Percentiles rank a stretch among this genome's conserved stretches.
phyloP scores from a whole-genome alignment of 352 stramenopile species.

The Pythium pyrilobum region DNA sequence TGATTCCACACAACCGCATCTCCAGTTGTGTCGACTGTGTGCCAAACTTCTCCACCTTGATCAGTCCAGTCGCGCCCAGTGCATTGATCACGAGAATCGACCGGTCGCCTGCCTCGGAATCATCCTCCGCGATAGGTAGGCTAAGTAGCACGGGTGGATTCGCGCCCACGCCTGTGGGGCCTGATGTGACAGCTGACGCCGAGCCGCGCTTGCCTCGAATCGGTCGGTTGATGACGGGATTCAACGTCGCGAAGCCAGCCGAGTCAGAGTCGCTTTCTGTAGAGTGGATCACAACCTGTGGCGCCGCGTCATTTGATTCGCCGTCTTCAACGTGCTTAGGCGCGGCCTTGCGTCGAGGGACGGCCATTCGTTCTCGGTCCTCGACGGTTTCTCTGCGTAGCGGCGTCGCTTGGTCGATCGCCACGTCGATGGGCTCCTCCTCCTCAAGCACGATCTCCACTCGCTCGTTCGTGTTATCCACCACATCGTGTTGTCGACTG shows the following conservation, averaged over 20 bases:
- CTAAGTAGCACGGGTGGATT: conserved; percentile 34
- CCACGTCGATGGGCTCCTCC: conserved; percentile 44
- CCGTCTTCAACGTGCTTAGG: conserved; percentile 20
- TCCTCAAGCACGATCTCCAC: conserved; percentile 31
- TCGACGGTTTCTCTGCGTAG: neutral
- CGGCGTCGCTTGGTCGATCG: conserved; percentile 24
- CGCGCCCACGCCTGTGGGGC: neutral
- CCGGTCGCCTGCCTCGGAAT: conserved; percentile 8
- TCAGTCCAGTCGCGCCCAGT: conserved; percentile 45
- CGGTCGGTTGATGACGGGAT: conserved; percentile 42
- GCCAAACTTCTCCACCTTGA: conserved; percentile 72
- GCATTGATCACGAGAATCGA: conserved; percentile 54
- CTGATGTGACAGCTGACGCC: conserved; percentile 15
- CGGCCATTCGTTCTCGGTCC: neutral
- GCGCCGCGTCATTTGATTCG: conserved; percentile 21
- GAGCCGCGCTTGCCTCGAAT: conserved; percentile 12
- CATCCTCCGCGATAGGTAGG: conserved; percentile 28
- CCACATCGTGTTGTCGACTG: neutral
- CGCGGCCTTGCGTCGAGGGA: no score
- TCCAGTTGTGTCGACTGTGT: conserved; percentile 71
- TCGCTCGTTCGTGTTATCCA: neutral
- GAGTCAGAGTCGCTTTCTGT: conserved; percentile 57
- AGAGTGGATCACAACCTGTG: conserved; percentile 73
- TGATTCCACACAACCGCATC: conserved; percentile 33
- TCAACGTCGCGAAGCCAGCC: conserved; percentile 55